Percentiles rank a stretch among this genome's conserved stretches.
Evolutionary conservation across 2,329 filamentous ascomycete genomes (phyloP).

Genomic region (Emmonsia crescens): DNA sequence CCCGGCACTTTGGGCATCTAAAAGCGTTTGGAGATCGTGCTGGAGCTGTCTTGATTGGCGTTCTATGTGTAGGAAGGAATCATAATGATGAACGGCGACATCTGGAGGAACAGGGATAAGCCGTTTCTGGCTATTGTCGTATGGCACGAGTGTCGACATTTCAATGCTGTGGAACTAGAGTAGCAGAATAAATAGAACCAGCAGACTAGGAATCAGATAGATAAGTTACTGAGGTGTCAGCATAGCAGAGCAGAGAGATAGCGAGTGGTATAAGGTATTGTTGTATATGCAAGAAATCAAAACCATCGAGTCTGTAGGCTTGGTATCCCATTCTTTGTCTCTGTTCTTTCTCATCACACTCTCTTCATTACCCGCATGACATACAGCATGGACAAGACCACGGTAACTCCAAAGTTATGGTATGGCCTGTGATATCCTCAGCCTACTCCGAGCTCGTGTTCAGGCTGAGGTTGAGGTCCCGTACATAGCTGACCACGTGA

Average conservation of each 20-base stretch:
- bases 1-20: constrained; percentile 52
- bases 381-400: background rate
- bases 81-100: constrained; percentile 23
- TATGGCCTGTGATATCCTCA: background rate
- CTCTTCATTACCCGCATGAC: background rate
- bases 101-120: constrained; percentile 22
- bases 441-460: too few relatives aligned
- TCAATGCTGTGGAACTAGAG: background rate
- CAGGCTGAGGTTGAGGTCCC: too few relatives aligned
- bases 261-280: background rate
- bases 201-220: background rate
- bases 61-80: constrained; percentile 41
- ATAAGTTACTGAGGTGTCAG: background rate
- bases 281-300: background rate
- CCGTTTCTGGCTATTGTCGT: background rate
- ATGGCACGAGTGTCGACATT: background rate
- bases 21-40: constrained; percentile 46
- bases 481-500: background rate
- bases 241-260: background rate
- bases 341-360: background rate
- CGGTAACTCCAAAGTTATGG: background rate
- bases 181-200: background rate
- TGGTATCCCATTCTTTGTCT: background rate
- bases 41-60: constrained; percentile 45
- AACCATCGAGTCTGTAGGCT: background rate